These are phyloP conservation scores for Tarenaya hassleriana DNA, from an alignment of 345 rosid species.

Conservation along the genomic window DNA sequence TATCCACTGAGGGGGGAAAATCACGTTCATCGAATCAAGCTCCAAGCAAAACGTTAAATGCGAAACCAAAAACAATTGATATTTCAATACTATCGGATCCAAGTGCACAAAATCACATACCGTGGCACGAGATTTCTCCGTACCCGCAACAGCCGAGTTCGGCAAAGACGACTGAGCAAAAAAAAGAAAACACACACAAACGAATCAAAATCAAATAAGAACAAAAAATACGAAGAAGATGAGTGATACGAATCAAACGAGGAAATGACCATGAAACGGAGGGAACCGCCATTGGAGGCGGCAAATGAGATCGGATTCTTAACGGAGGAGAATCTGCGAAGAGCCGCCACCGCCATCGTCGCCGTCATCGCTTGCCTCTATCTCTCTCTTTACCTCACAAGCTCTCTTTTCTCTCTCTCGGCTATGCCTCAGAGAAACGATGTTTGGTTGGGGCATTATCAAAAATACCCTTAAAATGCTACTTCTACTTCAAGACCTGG, in stretches of 20 bases:
- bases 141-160: constrained; percentile 37
- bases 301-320: constrained; percentile 31
- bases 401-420: no score
- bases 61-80: not conserved
- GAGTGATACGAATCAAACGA: not conserved
- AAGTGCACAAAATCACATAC: constrained; percentile 35
- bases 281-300: constrained; percentile 36
- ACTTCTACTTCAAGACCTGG: no score
- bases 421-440: no score
- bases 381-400: constrained; percentile 10
- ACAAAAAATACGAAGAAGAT: not conserved
- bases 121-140: constrained; percentile 52
- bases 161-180: constrained; percentile 61
- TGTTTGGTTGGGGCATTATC: no score
- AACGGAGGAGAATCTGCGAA: constrained; percentile 58
- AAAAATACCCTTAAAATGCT: no score
- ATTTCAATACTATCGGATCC: constrained; percentile 2
- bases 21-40: not conserved
- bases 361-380: constrained; percentile 5
- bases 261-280: constrained; percentile 38
- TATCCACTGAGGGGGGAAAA: constrained; percentile 53
- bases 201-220: constrained; percentile 16
- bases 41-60: not conserved
- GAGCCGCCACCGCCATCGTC: constrained; percentile 48
- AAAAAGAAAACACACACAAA: not conserved